Evolutionary conservation across 345 rosid genomes (phyloP), one percentile per base, ranked within the genome.

Genomic region (Carallia brachiata): DNA sequence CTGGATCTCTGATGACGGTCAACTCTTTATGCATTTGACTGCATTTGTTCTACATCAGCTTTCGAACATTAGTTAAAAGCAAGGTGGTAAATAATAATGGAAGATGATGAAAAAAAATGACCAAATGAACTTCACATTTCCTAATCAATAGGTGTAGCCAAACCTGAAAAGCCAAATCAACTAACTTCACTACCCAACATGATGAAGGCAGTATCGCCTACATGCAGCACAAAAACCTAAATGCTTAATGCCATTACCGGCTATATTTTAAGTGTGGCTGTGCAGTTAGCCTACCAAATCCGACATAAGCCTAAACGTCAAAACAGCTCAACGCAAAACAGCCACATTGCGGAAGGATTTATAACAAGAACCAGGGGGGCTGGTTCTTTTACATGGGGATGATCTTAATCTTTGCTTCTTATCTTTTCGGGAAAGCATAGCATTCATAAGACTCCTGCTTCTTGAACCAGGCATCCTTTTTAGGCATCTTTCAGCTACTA

Each of bases 361-460:
- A 19, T 68, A 39, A 34, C 80, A 75, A 63, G 72, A 69, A 67
- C 70, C 48, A 6, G 81, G 74, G 62, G 81, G 76, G 62, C 80
- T 79, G 31, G 61, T 65, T 70, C 73, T 77, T 71, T 80, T 82
- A 67, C 78, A 74, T 3, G 80, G 80, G 19, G 85, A 80, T 9
- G 79, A 75, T 62, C 74, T 65, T 53, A 31, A 5, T 66, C 67
- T 74, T 66, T 58, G 75, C 71, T 70, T 85, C 70, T 75, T 74
- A 67, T 71, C 73, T n/a, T 36, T 66, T 62, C 23, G 65, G 23
- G 50, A 75, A 59, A 37, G 34, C 76, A 86, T 32, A 23, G 83
- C 82, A 39, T 82, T 73, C 76, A 70, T 39, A 37, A 85, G 61
- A 67, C 67, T 81, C 36, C 47, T 37, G 34, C 72, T 71, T 62